These are phyloP conservation scores for Malbranchea cinnamomea DNA, from an alignment of 2,329 filamentous ascomycete genomes.

Conservation along the genomic window DNA sequence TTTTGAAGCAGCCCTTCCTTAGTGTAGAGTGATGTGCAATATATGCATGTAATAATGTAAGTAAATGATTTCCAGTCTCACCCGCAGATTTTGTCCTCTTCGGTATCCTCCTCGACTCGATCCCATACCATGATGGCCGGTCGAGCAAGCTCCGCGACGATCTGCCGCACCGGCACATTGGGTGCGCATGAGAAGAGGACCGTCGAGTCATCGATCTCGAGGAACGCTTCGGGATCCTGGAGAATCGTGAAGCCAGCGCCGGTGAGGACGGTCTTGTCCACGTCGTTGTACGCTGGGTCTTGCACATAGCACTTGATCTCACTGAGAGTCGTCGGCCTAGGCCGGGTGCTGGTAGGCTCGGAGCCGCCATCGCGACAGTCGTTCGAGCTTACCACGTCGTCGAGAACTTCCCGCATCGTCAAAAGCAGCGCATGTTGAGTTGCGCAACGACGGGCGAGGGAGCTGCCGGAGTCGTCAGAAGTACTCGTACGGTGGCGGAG, in stretches of 20 bases:
- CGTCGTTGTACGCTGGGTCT: slow-evolving; percentile 15
- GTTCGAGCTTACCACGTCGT: slow-evolving; percentile 2
- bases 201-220: slow-evolving; percentile 23
- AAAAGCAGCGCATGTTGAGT: slow-evolving; percentile 15
- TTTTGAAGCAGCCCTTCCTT: too few species aligned
- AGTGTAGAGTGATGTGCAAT: too few species aligned
- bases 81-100: background rate
- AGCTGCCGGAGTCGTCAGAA: background rate
- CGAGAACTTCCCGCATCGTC: slow-evolving; percentile 11
- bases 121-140: slow-evolving; percentile 20
- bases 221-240: slow-evolving; percentile 21
- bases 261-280: slow-evolving; percentile 11
- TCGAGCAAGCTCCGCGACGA: slow-evolving; percentile 25
- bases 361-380: too few species aligned
- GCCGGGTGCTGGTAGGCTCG: too few species aligned
- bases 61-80: too few species aligned
- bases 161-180: slow-evolving; percentile 22
- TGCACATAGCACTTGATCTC: slow-evolving; percentile 15
- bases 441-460: background rate
- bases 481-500: too few species aligned
- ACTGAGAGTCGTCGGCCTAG: background rate
- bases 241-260: slow-evolving; percentile 12
- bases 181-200: slow-evolving; percentile 22
- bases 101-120: slow-evolving; percentile 4
- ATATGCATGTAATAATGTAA: too few species aligned